Evolutionary conservation across 208 protist genomes (phyloP), one percentile per base, ranked within the genome.

Genomic region (Endotrypanum monterogeii): DNA sequence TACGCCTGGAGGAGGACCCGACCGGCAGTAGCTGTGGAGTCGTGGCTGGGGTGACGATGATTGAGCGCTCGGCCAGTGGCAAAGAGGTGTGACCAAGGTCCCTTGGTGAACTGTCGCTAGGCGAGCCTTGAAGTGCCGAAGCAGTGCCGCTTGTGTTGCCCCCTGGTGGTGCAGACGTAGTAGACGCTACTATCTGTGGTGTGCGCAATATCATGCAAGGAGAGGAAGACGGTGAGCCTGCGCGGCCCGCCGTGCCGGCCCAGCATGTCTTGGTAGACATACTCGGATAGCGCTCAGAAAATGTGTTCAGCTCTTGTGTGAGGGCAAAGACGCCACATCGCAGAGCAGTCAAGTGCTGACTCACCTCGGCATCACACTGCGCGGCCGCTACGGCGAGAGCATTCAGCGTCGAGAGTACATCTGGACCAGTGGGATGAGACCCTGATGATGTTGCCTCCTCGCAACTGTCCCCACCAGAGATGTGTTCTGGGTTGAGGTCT

Each of bases 301-400:
- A 37, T 14, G 44, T 60, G 51, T 63, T 76, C 9, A 84, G 51
- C 46, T 82, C 70, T 28, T 71, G 57, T n/a, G 76, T 23, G 12
- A 81, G 66, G 41, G 56, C 70, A 51, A 76, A 81, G 55, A 82
- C 78, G n/a, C 77, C 62, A 2, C 67, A 63, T 16, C 83, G 83
- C 66, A 86, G 50, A 16, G 48, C 25, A 11, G 60, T n/a, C 60
- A 90, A 46, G 20, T 71, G 72, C 48, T 75, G 69, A 11, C 66
- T 39, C 35, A 90, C 71, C 30, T 78, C 66, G 0, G 68, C 67
- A 50, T 90, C 86, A 58, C 70, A 83, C 1, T 62, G 57, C 0
- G 41, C 50, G 1, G 75, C 79, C 9, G 75, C 67, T 18, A 48
- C 25, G 6, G 67, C 74, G 16, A 87, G 68, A 9, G 46, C 39